Evolutionary conservation across 306 rosid genomes (phyloP).

Genomic region (Vigna radiata): DNA sequence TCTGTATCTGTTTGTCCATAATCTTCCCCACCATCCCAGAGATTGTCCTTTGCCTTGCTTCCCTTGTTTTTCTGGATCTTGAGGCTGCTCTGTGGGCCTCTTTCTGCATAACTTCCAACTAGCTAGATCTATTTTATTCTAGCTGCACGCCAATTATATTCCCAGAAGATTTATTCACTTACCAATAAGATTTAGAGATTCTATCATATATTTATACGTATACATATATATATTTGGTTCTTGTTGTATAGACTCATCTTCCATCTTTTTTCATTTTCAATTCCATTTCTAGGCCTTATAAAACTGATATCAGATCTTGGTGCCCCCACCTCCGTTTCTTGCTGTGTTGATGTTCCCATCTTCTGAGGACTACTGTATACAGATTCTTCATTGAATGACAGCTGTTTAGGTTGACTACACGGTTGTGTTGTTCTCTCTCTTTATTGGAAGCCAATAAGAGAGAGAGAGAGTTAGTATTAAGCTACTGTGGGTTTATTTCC

Average conservation of each 20-base stretch:
- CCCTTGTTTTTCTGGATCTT: conserved; percentile 41
- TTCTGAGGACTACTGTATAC: conserved; percentile 42
- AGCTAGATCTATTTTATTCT: conserved; percentile 55
- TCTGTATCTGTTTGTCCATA: neutral
- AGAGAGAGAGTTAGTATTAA: conserved; percentile 15
- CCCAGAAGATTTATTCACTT: conserved; percentile 39
- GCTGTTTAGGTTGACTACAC: conserved; percentile 58
- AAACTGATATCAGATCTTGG: conserved; percentile 55
- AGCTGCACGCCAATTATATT: conserved; percentile 30
- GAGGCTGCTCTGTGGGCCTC: conserved; percentile 56
- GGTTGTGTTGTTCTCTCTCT: conserved; percentile 43
- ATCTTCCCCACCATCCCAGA: conserved; percentile 24
- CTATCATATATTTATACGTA: neutral
- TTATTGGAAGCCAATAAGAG: conserved; percentile 37
- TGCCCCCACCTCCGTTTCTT: conserved; percentile 60
- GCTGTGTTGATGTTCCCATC: conserved; percentile 36
- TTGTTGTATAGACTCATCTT: conserved; percentile 62
- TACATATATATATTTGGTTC: conserved; percentile 18
- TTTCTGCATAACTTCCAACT: conserved; percentile 47
- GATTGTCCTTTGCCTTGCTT: conserved; percentile 46
- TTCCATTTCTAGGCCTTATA: conserved; percentile 62
- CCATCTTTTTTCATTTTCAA: conserved; percentile 35
- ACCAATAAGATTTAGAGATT: conserved; percentile 43
- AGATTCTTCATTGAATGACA: conserved; percentile 54
- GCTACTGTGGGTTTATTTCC: conserved; percentile 43